phyloP scores from a whole-genome alignment of 164 flowering plant species.

The Dillenia suffruticosa region DNA sequence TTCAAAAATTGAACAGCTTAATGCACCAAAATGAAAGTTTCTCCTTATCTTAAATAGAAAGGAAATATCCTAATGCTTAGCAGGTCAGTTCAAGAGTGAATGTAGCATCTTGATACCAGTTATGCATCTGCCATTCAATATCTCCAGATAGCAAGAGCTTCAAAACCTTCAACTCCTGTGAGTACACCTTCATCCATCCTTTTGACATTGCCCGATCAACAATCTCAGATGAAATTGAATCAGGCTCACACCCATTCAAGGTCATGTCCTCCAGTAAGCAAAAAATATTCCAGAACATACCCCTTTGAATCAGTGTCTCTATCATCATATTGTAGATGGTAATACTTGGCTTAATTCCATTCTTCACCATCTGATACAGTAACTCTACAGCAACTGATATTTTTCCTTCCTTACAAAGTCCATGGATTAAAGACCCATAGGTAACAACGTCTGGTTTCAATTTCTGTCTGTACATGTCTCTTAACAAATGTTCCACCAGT shows the following conservation, averaged over 20 bases:
- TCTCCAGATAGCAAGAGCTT: conserved; percentile 2
- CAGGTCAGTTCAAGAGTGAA: too few relatives aligned
- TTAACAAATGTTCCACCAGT: conserved; percentile 23
- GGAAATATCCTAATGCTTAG: too few relatives aligned
- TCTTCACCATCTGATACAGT: conserved; percentile 22
- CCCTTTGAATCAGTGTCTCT: conserved; percentile 28
- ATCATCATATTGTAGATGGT: conserved; percentile 33
- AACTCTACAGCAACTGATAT: conserved; percentile 27
- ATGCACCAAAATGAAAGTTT: too few relatives aligned
- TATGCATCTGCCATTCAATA: too few relatives aligned
- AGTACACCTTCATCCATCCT: conserved; percentile 26
- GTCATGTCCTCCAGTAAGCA: conserved; percentile 28
- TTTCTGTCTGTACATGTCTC: conserved; percentile 28
- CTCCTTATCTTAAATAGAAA: too few relatives aligned
- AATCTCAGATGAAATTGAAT: conserved; percentile 22
- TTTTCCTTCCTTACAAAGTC: conserved; percentile 34
- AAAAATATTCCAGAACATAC: conserved; percentile 23
- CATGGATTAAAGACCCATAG: conserved; percentile 27
- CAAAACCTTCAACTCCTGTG: conserved; percentile 17
- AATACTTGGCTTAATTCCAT: conserved; percentile 27
- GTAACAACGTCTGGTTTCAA: conserved; percentile 33
- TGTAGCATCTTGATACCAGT: too few relatives aligned
- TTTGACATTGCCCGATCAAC: conserved; percentile 20
- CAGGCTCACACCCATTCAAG: conserved; percentile 29
- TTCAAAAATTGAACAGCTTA: too few relatives aligned